A percentile compares a stretch with the other conserved stretches of the same genome.
phyloP scores from a whole-genome alignment of 352 stramenopile species.

The Globisporangium recalcitrans region DNA sequence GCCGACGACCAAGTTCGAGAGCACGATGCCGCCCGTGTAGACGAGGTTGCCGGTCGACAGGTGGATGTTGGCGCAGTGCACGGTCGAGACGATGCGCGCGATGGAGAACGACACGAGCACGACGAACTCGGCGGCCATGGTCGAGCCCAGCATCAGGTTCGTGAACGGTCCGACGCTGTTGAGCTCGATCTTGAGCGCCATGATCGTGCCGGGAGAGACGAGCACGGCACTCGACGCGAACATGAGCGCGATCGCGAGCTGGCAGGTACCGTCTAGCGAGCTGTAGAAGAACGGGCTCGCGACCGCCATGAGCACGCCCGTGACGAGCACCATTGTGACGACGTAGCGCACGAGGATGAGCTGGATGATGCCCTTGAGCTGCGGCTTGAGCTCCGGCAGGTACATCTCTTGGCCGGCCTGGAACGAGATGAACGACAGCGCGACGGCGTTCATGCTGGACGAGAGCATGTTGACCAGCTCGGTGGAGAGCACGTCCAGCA shows the following conservation, averaged over 20 bases:
- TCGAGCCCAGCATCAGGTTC: slow-evolving; percentile 65
- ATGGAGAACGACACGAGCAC: slow-evolving; percentile 69
- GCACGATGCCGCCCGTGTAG: slow-evolving; percentile 49
- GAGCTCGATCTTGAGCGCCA: slow-evolving; percentile 77
- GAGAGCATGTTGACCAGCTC: slow-evolving; percentile 37
- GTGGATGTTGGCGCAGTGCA: slow-evolving; percentile 53
- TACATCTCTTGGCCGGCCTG: slow-evolving; percentile 73
- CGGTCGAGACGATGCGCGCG: slow-evolving; percentile 51
- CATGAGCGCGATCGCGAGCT: slow-evolving; percentile 64
- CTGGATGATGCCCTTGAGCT: slow-evolving; percentile 54
- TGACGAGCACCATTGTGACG: slow-evolving; percentile 40
- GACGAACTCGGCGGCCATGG: slow-evolving; percentile 67
- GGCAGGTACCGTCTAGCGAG: slow-evolving; percentile 42
- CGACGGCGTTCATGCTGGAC: slow-evolving; percentile 49
- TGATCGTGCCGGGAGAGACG: slow-evolving; percentile 56
- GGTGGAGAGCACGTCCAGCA: slow-evolving; percentile 39
- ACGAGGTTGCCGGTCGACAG: slow-evolving; percentile 46
- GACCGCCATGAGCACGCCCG: slow-evolving; percentile 36
- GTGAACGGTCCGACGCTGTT: slow-evolving; percentile 71
- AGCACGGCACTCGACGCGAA: slow-evolving; percentile 70
- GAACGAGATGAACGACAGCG: slow-evolving; percentile 74
- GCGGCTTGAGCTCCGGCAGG: slow-evolving; percentile 48
- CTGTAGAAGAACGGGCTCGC: slow-evolving; percentile 61
- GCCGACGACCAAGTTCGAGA: slow-evolving; percentile 49
- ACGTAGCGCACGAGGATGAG: slow-evolving; percentile 41